Percentiles rank a stretch among this genome's conserved stretches.
phyloP scores from a whole-genome alignment of 139 green algal genomes.

The Eudorina sp. region DNA sequence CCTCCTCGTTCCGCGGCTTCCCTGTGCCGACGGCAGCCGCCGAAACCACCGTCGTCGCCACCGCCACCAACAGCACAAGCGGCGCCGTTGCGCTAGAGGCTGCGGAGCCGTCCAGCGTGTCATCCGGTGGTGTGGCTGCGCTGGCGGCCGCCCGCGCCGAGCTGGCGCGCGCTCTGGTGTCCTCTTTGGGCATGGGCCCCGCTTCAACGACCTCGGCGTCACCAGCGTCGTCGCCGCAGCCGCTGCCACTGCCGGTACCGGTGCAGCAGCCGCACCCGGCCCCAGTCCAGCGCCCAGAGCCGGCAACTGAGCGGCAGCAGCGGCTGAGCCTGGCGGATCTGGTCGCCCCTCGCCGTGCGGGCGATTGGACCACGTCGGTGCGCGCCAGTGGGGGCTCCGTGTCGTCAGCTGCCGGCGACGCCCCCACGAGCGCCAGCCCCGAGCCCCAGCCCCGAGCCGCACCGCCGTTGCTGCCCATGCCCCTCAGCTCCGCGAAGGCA shows the following conservation, averaged over 20 bases:
- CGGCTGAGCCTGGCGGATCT: conserved; percentile 17
- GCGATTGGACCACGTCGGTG: neutral
- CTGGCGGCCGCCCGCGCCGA: neutral
- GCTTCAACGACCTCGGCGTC: neutral
- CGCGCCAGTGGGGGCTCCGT: neutral
- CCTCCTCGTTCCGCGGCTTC: neutral
- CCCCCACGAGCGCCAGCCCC: neutral
- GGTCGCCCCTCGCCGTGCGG: neutral
- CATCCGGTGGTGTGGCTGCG: neutral
- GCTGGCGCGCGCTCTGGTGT: neutral
- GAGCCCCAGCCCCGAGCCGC: conserved; percentile 22
- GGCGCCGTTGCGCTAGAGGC: too few species aligned
- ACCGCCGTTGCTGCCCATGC: conserved; percentile 20
- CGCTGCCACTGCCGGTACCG: neutral
- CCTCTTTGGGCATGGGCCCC: neutral
- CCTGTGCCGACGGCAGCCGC: neutral
- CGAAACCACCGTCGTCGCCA: too few species aligned
- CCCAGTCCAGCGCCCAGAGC: neutral
- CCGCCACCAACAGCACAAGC: neutral
- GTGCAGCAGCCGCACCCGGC: neutral
- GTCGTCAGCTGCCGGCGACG: neutral
- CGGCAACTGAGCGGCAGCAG: neutral
- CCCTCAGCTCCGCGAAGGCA: neutral
- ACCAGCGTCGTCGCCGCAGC: neutral
- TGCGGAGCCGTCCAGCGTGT: neutral